Evolutionary conservation across 208 protist species (phyloP).

Genomic region (Leishmania turanica): DNA sequence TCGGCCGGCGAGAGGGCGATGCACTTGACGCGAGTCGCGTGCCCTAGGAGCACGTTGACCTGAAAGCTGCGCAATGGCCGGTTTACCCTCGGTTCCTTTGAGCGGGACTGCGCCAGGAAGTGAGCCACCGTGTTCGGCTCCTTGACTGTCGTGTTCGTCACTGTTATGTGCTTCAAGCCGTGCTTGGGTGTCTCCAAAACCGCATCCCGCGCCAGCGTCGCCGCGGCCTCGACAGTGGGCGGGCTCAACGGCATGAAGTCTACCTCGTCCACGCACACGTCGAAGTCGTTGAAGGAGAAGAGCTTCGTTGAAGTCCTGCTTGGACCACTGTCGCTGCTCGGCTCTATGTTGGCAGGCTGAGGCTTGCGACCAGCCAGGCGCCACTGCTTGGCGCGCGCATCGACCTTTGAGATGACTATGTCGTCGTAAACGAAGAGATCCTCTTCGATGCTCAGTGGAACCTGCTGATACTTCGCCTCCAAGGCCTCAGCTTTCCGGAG

Average conservation of each 20-base stretch:
- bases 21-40: conserved; percentile 86
- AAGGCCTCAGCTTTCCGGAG: conserved; percentile 47
- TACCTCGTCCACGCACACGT: conserved; percentile 83
- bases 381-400: conserved; percentile 75
- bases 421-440: conserved; percentile 89
- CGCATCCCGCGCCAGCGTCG: conserved; percentile 7
- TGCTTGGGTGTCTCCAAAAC: neutral
- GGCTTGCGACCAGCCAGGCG: conserved; percentile 65
- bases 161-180: conserved; percentile 20
- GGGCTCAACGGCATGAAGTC: conserved; percentile 42
- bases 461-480: conserved; percentile 77
- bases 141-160: conserved; percentile 36
- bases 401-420: conserved; percentile 77
- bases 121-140: conserved; percentile 40
- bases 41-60: conserved; percentile 48
- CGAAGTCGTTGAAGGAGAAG: conserved; percentile 88
- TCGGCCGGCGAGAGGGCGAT: conserved; percentile 74
- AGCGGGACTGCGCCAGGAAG: conserved; percentile 9
- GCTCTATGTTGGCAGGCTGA: conserved; percentile 18
- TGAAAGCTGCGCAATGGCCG: conserved; percentile 45
- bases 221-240: neutral
- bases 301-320: conserved; percentile 17
- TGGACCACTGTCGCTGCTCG: neutral
- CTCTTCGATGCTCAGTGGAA: conserved; percentile 55
- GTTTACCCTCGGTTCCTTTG: conserved; percentile 6